These are phyloP conservation scores for Musa acuminata DNA, from an alignment of 176 grass and related monocot species.

Conservation along the genomic window DNA sequence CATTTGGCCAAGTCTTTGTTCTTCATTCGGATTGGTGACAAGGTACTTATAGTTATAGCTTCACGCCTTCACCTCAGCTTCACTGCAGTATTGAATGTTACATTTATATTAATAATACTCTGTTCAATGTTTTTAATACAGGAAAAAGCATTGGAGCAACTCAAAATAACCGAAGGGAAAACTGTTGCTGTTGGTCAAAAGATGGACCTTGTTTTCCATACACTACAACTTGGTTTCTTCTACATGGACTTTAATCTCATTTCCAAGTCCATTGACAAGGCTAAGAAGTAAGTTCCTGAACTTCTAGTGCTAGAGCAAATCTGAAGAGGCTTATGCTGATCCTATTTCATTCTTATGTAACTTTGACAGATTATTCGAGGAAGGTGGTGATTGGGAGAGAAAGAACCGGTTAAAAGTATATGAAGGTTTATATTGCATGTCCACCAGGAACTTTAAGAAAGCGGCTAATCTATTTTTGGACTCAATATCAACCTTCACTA, in stretches of 20 bases:
- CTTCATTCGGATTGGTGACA: slow-evolving; percentile 78
- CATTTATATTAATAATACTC: slow-evolving; percentile 7
- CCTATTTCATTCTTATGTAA: not conserved
- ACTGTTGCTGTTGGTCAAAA: slow-evolving; percentile 95
- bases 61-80: not conserved
- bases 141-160: slow-evolving; percentile 90
- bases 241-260: slow-evolving; percentile 99
- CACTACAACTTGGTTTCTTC: slow-evolving; percentile 80
- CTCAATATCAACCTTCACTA: slow-evolving; percentile 95
- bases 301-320: not conserved
- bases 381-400: slow-evolving; percentile 97
- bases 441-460: slow-evolving; percentile 89
- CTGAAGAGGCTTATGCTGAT: not conserved
- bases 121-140: slow-evolving; percentile 21
- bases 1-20: slow-evolving; percentile 89
- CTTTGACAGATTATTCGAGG: slow-evolving; percentile 77
- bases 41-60: slow-evolving; percentile 36
- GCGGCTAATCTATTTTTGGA: slow-evolving; percentile 91
- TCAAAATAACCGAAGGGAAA: slow-evolving; percentile 94
- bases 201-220: slow-evolving; percentile 97
- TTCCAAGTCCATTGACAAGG: slow-evolving; percentile 90
- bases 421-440: slow-evolving; percentile 91
- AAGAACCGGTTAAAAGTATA: slow-evolving; percentile 98
- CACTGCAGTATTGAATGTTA: not conserved
- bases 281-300: slow-evolving; percentile 58